These are phyloP conservation scores for Trematosphaeria pertusa DNA, from an alignment of 2,329 filamentous ascomycete genomes.

Conservation along the genomic window DNA sequence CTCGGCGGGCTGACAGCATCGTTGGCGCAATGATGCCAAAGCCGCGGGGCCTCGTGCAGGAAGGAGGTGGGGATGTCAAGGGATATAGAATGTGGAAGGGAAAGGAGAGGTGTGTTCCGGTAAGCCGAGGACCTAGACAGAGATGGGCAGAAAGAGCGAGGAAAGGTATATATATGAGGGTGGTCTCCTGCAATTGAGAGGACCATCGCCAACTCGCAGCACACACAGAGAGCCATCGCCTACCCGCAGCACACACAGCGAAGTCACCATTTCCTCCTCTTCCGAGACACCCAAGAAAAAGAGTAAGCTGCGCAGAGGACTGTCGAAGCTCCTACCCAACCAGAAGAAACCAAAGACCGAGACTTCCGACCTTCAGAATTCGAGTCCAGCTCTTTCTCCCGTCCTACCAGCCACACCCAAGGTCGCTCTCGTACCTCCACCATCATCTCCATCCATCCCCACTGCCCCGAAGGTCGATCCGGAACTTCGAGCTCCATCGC, in stretches of 20 bases:
- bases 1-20: background rate
- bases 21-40: background rate
- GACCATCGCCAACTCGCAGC: too few relatives aligned
- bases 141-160: background rate
- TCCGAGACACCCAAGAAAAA: too few relatives aligned
- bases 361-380: too few relatives aligned
- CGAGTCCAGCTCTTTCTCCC: too few relatives aligned
- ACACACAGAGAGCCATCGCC: background rate
- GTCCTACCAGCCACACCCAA: too few relatives aligned
- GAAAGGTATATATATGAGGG: background rate
- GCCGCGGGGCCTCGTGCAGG: background rate
- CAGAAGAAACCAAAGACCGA: too few relatives aligned
- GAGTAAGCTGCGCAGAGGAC: too few relatives aligned
- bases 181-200: background rate
- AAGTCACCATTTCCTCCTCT: background rate
- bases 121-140: background rate
- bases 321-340: too few relatives aligned
- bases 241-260: background rate
- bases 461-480: too few relatives aligned
- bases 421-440: too few relatives aligned
- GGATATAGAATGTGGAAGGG: background rate
- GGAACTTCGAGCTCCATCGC: too few relatives aligned
- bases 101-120: background rate
- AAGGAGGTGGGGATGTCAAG: background rate
- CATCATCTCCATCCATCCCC: too few relatives aligned